Base-by-base conservation (phyloP, 805 yeast species). In the Sungouiella thailandica region DNA sequence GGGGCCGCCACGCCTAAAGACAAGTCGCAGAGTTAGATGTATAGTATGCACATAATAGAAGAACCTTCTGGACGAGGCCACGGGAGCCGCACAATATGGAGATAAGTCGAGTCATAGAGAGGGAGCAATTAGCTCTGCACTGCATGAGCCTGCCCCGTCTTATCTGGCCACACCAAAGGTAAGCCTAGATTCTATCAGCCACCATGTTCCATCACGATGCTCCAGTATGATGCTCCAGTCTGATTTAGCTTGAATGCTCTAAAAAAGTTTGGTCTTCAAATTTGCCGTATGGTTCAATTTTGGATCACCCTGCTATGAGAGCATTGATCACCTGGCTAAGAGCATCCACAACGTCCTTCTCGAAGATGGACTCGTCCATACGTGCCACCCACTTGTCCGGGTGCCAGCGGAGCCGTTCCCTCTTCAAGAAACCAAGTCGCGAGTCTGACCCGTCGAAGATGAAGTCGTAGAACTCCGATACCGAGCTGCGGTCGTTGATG, bases 321-420 rank as follows among this genome's bases (percentile, higher is more conserved):
- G 14, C 28, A 36, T 65, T 65, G 31, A 65, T 44, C 17, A 49
- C 49, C 41, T 57, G 60, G 26, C 65, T 51, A 31, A 65, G 40
- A 22, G 34, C 38, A 34, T 55, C 55, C 11, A 63, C 52, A 23
- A 57, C 44, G 19, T 57, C 56, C 43, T 39, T 36, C 35, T 57
- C 58, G 32, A 56, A 39, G 41, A 31, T 42, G 14, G 29, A 46
- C 10, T 31, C 35, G 11, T 52, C 39, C 3, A 62, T 46, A 24
- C 49, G 50, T 8, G 52, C 49, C 8, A 51, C 46, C 78, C 80
- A 72, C 46, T 69, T 72, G 48, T 80, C 88, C 1, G 88, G 88
- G 50, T 80, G 88, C 87, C 87, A 80, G 40, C 74, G 55, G 5
- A 80, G 52, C 35, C 87, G 52, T 44, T 80, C 87, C 18, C 38